phyloP scores from a whole-genome alignment of 2,329 filamentous ascomycete genomes.

The Cercospora sp. region DNA sequence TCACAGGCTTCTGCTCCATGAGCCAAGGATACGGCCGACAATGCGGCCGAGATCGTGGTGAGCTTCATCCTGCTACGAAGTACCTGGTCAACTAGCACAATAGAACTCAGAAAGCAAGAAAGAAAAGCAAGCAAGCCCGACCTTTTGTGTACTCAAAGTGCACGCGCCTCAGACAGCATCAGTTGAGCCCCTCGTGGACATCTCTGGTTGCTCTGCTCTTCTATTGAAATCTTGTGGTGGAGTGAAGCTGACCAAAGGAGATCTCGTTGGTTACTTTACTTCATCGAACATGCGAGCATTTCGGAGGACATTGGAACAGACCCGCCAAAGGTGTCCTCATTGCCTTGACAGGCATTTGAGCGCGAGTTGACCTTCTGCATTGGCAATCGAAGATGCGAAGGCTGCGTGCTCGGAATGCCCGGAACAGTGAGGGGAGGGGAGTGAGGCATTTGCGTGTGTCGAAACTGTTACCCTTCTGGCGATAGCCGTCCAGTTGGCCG shows the following conservation, averaged over 20 bases:
- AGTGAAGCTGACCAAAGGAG: constrained; percentile 5
- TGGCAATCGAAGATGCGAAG: neutral
- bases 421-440: neutral
- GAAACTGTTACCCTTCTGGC: neutral
- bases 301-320: neutral
- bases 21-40: constrained; percentile 16
- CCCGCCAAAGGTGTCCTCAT: neutral
- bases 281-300: neutral
- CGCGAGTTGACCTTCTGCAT: neutral
- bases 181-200: neutral
- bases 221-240: constrained; percentile 3
- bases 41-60: constrained; percentile 1
- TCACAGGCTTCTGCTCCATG: neutral
- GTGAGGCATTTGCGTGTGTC: neutral
- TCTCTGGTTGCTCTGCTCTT: constrained; percentile 7
- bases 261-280: neutral
- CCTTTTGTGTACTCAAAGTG: constrained; percentile 13
- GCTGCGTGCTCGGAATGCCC: neutral
- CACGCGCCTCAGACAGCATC: neutral
- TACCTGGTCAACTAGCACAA: neutral
- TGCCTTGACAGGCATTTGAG: neutral
- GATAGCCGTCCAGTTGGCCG: neutral
- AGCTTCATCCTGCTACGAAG: neutral
- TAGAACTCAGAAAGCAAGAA: neutral
- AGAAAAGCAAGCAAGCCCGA: constrained; percentile 1